Evolutionary conservation across 1,284 basidiomycete genomes (phyloP).

Genomic region (Pulchroboletus neoregius): DNA sequence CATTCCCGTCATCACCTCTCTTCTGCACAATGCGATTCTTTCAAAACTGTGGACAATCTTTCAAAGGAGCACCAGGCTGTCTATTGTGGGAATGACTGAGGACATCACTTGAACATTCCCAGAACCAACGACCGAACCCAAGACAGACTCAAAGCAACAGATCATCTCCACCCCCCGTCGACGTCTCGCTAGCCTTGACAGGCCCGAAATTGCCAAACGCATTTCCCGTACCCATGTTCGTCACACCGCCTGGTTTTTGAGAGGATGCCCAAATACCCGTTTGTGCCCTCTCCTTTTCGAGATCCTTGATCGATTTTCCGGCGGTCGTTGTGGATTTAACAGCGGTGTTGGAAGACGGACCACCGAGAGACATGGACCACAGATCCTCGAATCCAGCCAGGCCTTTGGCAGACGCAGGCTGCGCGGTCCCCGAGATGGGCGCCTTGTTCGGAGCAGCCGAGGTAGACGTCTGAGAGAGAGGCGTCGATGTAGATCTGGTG

Average conservation of each 20-base stretch:
- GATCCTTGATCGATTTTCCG: constrained; percentile 79
- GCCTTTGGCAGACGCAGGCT: constrained; percentile 31
- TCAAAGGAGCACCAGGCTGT: not conserved
- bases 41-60: constrained; percentile 18
- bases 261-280: constrained; percentile 69
- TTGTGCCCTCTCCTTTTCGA: constrained; percentile 82
- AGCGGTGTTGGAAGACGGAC: constrained; percentile 29
- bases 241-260: constrained; percentile 30
- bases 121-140: not conserved
- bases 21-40: constrained; percentile 24
- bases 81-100: constrained; percentile 8
- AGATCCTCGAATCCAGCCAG: constrained; percentile 79
- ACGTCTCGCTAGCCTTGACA: constrained; percentile 15
- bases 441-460: constrained; percentile 13
- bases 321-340: constrained; percentile 27
- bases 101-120: too few species aligned
- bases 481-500: constrained; percentile 6
- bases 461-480: constrained; percentile 9
- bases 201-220: constrained; percentile 47
- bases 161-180: constrained; percentile 44
- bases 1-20: constrained; percentile 19
- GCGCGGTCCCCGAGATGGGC: constrained; percentile 24
- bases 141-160: constrained; percentile 41
- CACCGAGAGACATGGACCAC: constrained; percentile 81
- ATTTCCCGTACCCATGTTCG: constrained; percentile 33